Evolutionary conservation across 371 early-diverging fungal genomes (phyloP), one percentile per base, ranked within the genome.

Genomic region (Lichtheimia ramosa): DNA sequence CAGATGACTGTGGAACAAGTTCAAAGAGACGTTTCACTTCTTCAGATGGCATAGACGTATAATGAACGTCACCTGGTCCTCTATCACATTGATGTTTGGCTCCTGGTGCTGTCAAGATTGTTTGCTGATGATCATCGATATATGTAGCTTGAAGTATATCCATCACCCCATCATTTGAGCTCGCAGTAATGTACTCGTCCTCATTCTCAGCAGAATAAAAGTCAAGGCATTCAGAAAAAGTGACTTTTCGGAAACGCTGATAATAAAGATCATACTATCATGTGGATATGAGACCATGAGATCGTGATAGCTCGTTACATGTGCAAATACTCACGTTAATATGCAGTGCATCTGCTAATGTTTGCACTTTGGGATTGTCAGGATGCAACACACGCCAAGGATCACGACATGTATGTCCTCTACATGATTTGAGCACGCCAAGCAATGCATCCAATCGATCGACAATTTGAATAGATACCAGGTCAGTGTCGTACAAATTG

Each of bases 361-460:
- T 69, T 50, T 61, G 66, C n/a, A 75, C 71, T 21, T 53, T 46
- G 12, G 46, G 25, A 21, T 73, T 66, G 8, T 61, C 57, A 20
- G 69, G 68, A 66, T 83, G 85, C 16, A 87, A 65, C 1, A 72
- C 64, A 0, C 64, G 60, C 86, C 86, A 87, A n/a, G 88, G 88
- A 46, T 85, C 69, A 39, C 83, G 81, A 58, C 88, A 87, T 1
- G 73, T 75, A 2, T 74, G 72, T 0, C 82, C 84, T 27, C 81
- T 74, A 61, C 88, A 88, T 25, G 75, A 64, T 27, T 81, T 73
- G 3, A 84, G 58, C 3, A 84, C 83, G n/a, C 70, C 59, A 41
- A 88, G 52, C 39, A 86, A 64, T 2, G 88, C 87, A 70, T 88
- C 85, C 48, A 86, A 59, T 6, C 88, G 79, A 59, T 83, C 71